These are phyloP conservation scores for button mushroom (Agaricus bisporus) DNA, from an alignment of 768 basidiomycete genomes.

Conservation along the genomic window DNA sequence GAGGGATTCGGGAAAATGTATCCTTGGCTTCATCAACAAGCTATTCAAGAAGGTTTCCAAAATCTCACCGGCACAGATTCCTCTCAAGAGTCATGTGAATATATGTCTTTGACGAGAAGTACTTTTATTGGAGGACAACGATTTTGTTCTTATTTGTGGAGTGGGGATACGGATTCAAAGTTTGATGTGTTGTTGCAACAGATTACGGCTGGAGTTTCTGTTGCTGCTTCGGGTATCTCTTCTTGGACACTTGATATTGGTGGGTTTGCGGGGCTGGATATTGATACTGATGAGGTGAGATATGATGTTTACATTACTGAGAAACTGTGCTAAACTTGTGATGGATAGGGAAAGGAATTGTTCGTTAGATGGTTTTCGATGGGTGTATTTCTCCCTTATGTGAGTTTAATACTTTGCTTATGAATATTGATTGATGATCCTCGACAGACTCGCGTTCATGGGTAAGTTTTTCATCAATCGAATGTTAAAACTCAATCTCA, in stretches of 20 bases:
- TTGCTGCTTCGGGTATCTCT: constrained; percentile 30
- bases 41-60: constrained; percentile 28
- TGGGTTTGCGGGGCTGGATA: constrained; percentile 26
- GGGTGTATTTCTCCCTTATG: constrained; percentile 32
- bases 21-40: constrained; percentile 32
- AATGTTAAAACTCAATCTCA: not conserved
- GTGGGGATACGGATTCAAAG: constrained; percentile 28
- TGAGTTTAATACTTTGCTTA: constrained; percentile 13
- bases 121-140: constrained; percentile 30
- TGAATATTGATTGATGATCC: too few species aligned
- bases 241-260: constrained; percentile 33
- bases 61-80: constrained; percentile 22
- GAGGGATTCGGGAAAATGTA: constrained; percentile 31
- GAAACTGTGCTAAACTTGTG: not conserved
- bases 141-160: constrained; percentile 32
- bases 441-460: constrained; percentile 8
- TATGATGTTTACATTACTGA: not conserved
- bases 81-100: constrained; percentile 20
- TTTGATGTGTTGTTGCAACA: constrained; percentile 29
- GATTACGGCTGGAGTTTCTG: constrained; percentile 26
- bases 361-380: constrained; percentile 30
- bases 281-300: constrained; percentile 22
- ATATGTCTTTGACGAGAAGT: constrained; percentile 29
- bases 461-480: not conserved
- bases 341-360: constrained; percentile 22